phyloP scores from a whole-genome alignment of 83 land plant species.

The Thuja plicata region DNA sequence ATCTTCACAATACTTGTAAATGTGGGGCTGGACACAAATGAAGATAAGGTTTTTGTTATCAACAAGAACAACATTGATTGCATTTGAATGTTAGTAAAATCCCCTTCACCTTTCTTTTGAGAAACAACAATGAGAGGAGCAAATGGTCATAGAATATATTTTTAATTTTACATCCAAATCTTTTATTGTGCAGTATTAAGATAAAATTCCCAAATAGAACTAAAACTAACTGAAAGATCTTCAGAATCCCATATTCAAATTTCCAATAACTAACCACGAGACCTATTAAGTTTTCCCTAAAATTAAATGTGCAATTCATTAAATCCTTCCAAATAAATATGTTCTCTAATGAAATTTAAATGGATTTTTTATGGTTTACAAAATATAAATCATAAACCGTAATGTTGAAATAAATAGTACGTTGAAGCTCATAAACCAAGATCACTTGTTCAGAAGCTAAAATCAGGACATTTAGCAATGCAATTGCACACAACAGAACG shows the following conservation, averaged over 20 bases:
- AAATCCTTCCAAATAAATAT: not conserved
- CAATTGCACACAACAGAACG: not conserved
- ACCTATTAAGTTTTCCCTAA: too few species aligned
- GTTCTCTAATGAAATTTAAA: not conserved
- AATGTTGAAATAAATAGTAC: not conserved
- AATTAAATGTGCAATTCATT: not conserved
- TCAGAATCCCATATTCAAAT: not conserved
- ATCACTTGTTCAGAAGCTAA: not conserved
- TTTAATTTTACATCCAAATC: not conserved
- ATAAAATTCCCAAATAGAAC: not conserved
- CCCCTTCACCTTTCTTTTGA: conserved; percentile 4
- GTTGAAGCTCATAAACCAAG: not conserved
- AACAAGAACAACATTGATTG: conserved; percentile 40
- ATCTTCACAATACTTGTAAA: conserved; percentile 16
- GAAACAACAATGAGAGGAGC: not conserved
- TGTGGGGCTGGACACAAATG: conserved; percentile 31
- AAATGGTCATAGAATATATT: too few species aligned
- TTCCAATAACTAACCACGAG: not conserved
- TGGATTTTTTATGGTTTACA: too few species aligned
- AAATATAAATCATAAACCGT: not conserved
- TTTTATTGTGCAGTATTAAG: too few species aligned
- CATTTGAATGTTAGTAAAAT: conserved; percentile 36
- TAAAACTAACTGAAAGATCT: too few species aligned
- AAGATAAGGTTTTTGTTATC: too few species aligned
- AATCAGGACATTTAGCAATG: not conserved